Conservation (phyloP, 441 rosid genomes). For the Mallotus japonicus region DNA sequence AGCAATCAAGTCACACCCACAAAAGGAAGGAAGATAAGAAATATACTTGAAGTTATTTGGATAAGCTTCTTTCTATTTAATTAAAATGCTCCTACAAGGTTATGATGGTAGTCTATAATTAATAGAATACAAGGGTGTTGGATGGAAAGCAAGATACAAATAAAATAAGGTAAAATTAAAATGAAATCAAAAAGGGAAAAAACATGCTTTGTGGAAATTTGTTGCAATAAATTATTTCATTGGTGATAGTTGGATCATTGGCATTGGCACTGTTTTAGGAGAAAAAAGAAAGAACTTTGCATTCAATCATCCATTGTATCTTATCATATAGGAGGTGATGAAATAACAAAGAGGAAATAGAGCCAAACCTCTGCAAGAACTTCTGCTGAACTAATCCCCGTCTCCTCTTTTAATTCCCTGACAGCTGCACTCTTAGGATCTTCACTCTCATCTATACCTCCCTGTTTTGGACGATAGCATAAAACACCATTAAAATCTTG, state of each 20-base stretch:
- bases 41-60: background rate
- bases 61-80: background rate
- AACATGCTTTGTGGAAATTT: background rate
- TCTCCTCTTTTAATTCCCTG: slow-evolving; percentile 91
- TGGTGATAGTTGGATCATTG: background rate
- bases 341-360: slow-evolving; percentile 10
- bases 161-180: background rate
- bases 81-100: background rate
- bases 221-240: too few species aligned
- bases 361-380: slow-evolving; percentile 68
- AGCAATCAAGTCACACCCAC: background rate
- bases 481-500: slow-evolving; percentile 1
- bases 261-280: background rate
- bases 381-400: slow-evolving; percentile 79
- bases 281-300: background rate
- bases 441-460: slow-evolving; percentile 86
- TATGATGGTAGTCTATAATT: background rate
- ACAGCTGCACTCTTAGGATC: slow-evolving; percentile 82
- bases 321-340: background rate
- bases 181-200: background rate
- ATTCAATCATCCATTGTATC: background rate
- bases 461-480: slow-evolving; percentile 37
- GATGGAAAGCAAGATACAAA: background rate
- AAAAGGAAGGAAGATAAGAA: background rate
- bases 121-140: background rate